These are phyloP conservation scores for Solioccasus polychromus DNA, from an alignment of 768 basidiomycete genomes.

Conservation along the genomic window DNA sequence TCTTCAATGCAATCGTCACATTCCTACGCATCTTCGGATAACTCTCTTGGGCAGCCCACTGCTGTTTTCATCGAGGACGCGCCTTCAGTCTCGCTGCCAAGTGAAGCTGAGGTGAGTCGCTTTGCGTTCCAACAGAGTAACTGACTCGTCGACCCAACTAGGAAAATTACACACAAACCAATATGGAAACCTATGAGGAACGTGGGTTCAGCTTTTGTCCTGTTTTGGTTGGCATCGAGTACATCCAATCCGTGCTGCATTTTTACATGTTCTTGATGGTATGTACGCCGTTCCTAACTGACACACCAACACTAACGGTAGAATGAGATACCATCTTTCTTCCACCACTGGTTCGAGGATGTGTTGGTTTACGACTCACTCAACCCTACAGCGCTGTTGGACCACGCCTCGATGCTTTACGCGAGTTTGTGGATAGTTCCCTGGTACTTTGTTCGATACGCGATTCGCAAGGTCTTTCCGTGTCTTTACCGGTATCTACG, in stretches of 20 bases:
- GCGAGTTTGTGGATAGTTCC: constrained; percentile 6
- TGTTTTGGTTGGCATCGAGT: constrained; percentile 9
- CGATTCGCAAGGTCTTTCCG: background rate
- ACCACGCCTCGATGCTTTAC: constrained; percentile 1
- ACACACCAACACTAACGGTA: background rate
- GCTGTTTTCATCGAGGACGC: background rate
- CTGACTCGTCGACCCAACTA: constrained; percentile 2
- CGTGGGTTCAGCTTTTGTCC: constrained; percentile 23
- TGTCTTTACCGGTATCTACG: background rate
- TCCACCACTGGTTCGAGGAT: constrained; percentile 22
- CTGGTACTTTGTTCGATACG: constrained; percentile 4
- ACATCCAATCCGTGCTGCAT: constrained; percentile 15
- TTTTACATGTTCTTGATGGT: constrained; percentile 26
- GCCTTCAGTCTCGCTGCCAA: background rate
- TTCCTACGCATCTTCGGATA: constrained; percentile 1
- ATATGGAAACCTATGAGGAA: constrained; percentile 2
- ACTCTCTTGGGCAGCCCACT: background rate
- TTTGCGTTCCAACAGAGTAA: background rate
- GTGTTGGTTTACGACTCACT: constrained; percentile 11
- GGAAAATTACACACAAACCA: background rate
- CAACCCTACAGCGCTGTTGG: background rate
- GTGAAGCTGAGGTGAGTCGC: constrained; percentile 1
- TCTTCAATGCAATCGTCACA: background rate
- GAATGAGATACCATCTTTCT: constrained; percentile 17
- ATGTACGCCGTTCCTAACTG: background rate